phyloP scores from a whole-genome alignment of 352 stramenopile species.

The Phytophthora vignae region DNA sequence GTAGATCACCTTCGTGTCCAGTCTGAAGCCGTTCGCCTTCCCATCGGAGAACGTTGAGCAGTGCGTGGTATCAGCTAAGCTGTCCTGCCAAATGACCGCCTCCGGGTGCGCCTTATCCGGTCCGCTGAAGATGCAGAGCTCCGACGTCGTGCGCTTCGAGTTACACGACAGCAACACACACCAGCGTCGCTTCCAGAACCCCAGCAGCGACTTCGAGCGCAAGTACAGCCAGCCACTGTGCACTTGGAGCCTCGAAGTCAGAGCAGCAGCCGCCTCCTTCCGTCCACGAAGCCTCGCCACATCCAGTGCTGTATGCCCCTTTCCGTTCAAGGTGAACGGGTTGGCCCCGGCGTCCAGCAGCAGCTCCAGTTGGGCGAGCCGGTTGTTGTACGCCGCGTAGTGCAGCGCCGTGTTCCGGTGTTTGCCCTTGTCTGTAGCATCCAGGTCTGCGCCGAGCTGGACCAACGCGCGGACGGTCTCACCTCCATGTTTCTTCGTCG shows the following conservation, averaged over 20 bases:
- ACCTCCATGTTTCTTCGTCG: constrained; percentile 53
- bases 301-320: constrained; percentile 68
- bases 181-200: constrained; percentile 73
- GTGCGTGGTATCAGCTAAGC: constrained; percentile 24
- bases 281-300: constrained; percentile 58
- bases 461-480: constrained; percentile 62
- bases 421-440: constrained; percentile 44
- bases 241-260: constrained; percentile 59
- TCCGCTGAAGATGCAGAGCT: constrained; percentile 63
- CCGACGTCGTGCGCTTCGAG: constrained; percentile 43
- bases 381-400: constrained; percentile 66
- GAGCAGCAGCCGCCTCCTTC: constrained; percentile 45
- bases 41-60: constrained; percentile 32
- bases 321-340: constrained; percentile 58
- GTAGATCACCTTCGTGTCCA: constrained; percentile 49
- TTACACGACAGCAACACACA: constrained; percentile 66
- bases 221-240: constrained; percentile 71
- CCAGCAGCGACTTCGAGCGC: constrained; percentile 43
- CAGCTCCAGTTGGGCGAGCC: constrained; percentile 56
- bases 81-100: constrained; percentile 56
- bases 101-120: constrained; percentile 47
- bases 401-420: constrained; percentile 74
- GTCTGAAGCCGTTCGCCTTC: constrained; percentile 54
- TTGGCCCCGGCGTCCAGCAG: constrained; percentile 59
- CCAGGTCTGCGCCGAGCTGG: constrained; percentile 60